Conservation (phyloP, 495 filamentous ascomycete genomes). For the Hypoxylon fragiforme region DNA sequence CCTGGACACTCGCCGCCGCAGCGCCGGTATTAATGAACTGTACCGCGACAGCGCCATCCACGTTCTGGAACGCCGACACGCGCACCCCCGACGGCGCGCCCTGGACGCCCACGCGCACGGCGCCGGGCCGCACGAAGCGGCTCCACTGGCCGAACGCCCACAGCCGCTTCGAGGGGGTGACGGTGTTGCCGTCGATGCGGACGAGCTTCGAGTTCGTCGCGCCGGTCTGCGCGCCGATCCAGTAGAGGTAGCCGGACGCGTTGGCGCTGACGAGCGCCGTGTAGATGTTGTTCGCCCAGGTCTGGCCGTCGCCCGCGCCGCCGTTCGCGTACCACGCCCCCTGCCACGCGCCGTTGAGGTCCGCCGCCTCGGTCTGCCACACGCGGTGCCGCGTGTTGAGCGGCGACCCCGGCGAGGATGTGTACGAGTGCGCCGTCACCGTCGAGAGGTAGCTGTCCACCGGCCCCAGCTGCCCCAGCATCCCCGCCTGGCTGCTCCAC, state of each 20-base stretch:
- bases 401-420: slow-evolving; percentile 40
- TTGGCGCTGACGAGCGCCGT: slow-evolving; percentile 47
- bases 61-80: slow-evolving; percentile 51
- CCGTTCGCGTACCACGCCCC: slow-evolving; percentile 49
- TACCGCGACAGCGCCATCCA: slow-evolving; percentile 47
- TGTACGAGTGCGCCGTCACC: slow-evolving; percentile 54
- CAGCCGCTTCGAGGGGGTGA: slow-evolving; percentile 46
- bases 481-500: slow-evolving; percentile 46
- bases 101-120: slow-evolving; percentile 44
- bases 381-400: slow-evolving; percentile 43
- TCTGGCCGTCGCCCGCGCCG: slow-evolving; percentile 49
- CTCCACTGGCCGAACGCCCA: slow-evolving; percentile 55
- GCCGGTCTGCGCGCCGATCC: slow-evolving; percentile 52
- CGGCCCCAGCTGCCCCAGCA: slow-evolving; percentile 47
- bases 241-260: slow-evolving; percentile 55
- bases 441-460: slow-evolving; percentile 45
- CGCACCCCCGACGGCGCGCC: slow-evolving; percentile 38
- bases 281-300: slow-evolving; percentile 58
- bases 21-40: slow-evolving; percentile 50
- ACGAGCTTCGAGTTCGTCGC: slow-evolving; percentile 49
- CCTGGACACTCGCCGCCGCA: slow-evolving; percentile 16
- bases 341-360: slow-evolving; percentile 49
- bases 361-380: slow-evolving; percentile 59
- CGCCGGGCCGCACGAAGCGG: slow-evolving; percentile 51
- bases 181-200: slow-evolving; percentile 36